Conservation (phyloP, 441 rosid species). For the Bocquillonia castaneifolia region DNA sequence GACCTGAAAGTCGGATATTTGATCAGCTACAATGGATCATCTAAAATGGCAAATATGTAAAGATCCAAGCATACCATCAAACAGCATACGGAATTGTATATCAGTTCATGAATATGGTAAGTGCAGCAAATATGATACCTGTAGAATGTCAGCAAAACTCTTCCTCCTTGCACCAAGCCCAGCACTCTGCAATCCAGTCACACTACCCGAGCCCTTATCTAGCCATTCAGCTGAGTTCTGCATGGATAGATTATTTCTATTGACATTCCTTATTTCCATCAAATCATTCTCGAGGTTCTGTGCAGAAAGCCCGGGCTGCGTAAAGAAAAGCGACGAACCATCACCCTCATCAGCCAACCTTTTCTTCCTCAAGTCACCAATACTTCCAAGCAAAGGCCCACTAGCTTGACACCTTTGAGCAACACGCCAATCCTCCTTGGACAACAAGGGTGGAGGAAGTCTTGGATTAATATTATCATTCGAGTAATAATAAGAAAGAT, state of each 20-base stretch:
- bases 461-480: conserved; percentile 74
- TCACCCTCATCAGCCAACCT: conserved; percentile 32
- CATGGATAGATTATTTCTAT: conserved; percentile 35
- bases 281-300: conserved; percentile 65
- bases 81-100: neutral
- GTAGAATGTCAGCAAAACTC: conserved; percentile 96
- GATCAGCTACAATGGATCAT: neutral
- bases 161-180: conserved; percentile 77
- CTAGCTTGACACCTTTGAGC: conserved; percentile 77
- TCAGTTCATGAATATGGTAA: neutral
- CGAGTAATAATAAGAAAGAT: conserved; percentile 73
- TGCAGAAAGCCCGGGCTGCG: conserved; percentile 59
- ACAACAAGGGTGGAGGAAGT: conserved; percentile 74
- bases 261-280: conserved; percentile 57
- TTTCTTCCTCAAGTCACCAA: conserved; percentile 53
- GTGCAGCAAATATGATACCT: conserved; percentile 39
- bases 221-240: conserved; percentile 45
- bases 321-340: conserved; percentile 60
- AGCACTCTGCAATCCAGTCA: conserved; percentile 36
- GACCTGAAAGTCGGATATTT: neutral
- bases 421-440: conserved; percentile 86
- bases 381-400: conserved; percentile 47
- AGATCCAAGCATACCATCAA: neutral
- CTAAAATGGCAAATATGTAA: neutral
- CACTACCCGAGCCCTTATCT: conserved; percentile 42